Evolutionary conservation across 345 rosid species (phyloP).

Genomic region (Passiflora organensis): DNA sequence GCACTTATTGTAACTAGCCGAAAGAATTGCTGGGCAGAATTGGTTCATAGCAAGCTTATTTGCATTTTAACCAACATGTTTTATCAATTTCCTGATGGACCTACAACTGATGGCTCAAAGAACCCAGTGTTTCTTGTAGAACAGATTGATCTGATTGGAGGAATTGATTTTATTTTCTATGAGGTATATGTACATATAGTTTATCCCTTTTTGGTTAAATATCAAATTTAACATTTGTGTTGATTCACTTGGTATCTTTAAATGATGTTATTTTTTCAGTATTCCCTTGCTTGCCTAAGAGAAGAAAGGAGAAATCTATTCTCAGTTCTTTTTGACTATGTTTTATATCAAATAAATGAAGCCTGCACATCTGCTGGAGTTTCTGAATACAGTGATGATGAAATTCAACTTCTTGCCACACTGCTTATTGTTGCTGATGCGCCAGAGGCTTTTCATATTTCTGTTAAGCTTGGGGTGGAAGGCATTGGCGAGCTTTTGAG

Average conservation of each 20-base stretch:
- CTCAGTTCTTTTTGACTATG: slow-evolving; percentile 82
- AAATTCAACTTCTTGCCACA: slow-evolving; percentile 75
- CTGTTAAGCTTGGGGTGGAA: slow-evolving; percentile 92
- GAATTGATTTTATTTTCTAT: slow-evolving; percentile 78
- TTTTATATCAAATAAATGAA: slow-evolving; percentile 80
- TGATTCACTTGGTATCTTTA: not conserved
- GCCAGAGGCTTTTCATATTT: slow-evolving; percentile 89
- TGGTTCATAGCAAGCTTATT: slow-evolving; percentile 90
- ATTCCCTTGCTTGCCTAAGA: slow-evolving; percentile 75
- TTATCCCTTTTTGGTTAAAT: not conserved
- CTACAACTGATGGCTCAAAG: slow-evolving; percentile 31
- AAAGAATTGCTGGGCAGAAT: slow-evolving; percentile 88
- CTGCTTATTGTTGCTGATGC: slow-evolving; percentile 85
- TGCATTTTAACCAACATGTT: slow-evolving; percentile 90
- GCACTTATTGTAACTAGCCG: slow-evolving; percentile 69
- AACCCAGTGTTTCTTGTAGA: slow-evolving; percentile 60
- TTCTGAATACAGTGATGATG: slow-evolving; percentile 79
- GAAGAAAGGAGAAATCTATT: slow-evolving; percentile 88
- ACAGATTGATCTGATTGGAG: slow-evolving; percentile 93
- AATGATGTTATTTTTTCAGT: slow-evolving; percentile 43
- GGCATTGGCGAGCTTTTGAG: slow-evolving; percentile 93
- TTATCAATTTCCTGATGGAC: slow-evolving; percentile 58
- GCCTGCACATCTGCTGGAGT: slow-evolving; percentile 67
- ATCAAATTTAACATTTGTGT: not conserved
- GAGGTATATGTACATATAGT: slow-evolving; percentile 63